phyloP scores from a whole-genome alignment of 2,329 filamentous ascomycete genomes.

The Lachnellula occidentalis region DNA sequence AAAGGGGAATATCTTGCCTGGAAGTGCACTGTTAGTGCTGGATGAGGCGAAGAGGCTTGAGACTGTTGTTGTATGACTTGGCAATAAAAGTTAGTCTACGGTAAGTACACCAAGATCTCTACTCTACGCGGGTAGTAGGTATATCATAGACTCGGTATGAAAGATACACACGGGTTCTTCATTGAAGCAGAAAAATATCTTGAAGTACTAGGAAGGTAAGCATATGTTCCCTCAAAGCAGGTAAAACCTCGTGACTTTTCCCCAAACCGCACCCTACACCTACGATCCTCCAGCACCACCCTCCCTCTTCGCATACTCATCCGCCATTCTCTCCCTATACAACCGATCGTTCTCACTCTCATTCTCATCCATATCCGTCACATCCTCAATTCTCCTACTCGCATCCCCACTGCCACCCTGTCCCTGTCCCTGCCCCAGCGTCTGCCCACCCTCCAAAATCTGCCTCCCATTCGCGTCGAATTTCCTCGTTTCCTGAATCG shows the following conservation, averaged over 20 bases:
- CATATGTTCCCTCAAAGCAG: no score
- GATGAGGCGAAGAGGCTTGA: no score
- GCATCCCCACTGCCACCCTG: neutral
- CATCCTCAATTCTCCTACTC: conserved; percentile 3
- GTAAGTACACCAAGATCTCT: no score
- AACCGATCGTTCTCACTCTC: neutral
- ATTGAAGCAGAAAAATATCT: no score
- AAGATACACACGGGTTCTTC: no score
- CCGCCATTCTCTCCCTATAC: neutral
- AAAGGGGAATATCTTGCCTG: neutral
- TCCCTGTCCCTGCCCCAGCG: neutral
- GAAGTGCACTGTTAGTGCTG: no score
- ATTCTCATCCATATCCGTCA: neutral
- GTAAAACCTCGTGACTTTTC: neutral
- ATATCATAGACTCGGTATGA: no score
- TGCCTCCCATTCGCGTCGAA: conserved; percentile 3
- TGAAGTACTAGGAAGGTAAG: no score
- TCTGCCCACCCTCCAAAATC: conserved; percentile 3
- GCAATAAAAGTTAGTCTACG: no score
- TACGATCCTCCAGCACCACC: neutral
- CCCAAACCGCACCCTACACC: neutral
- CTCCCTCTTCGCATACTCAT: conserved; percentile 2
- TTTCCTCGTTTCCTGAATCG: conserved; percentile 3
- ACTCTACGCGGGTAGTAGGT: no score
- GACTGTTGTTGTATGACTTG: no score